Base-by-base conservation (phyloP, 768 basidiomycete genomes). In the Gloeophyllum trabeum region DNA sequence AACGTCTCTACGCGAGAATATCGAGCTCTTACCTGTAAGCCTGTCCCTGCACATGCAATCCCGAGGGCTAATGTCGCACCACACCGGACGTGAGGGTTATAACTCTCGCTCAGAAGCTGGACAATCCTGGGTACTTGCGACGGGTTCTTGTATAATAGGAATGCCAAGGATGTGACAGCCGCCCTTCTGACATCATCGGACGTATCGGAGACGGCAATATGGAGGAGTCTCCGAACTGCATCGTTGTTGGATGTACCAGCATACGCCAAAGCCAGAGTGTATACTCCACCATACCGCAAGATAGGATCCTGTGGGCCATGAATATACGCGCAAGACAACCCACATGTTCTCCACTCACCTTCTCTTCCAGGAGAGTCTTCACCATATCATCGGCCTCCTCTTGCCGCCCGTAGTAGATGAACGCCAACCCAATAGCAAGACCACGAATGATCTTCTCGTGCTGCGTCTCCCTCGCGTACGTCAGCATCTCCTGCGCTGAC, bases 371-470 rank as follows among this genome's bases (percentile, higher is more conserved):
- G 23, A 98, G 62, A 36, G 69, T 60, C 53, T 80, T 80, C 46
- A 94, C 79, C 1, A 84, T 82, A n/a, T 67, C 66, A 48, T 97
- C 83, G 5, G 96, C 94, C 52, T 90, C 79, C 57, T 97, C 96
- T 61, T 93, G 89, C 39, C 82, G 75, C 30, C 88, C 91, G 48
- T 94, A 98, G 62, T 76, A 89, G 45, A 98, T 74, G 59, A 98
- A 89, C 2, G 90, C 89, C 35, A 92, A 69, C 18, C 94, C 94
- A 51, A 99, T 73, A 5, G 93, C 88, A 42, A 99, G 71, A 49
- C 92, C 92, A 35, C 96, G 82, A 43, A 98, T 98, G 54, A 98
- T 98, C 68, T 98, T 99, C 67, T 99, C 96, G 57, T 98, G 96
- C 54, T 96, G 91, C 1, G 96, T 99, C 57, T 99, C 96, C 43